A percentile compares a stretch with the other conserved stretches of the same genome.
Conservation (phyloP, 495 filamentous ascomycete genomes). For the Aspergillus indologenus region DNA sequence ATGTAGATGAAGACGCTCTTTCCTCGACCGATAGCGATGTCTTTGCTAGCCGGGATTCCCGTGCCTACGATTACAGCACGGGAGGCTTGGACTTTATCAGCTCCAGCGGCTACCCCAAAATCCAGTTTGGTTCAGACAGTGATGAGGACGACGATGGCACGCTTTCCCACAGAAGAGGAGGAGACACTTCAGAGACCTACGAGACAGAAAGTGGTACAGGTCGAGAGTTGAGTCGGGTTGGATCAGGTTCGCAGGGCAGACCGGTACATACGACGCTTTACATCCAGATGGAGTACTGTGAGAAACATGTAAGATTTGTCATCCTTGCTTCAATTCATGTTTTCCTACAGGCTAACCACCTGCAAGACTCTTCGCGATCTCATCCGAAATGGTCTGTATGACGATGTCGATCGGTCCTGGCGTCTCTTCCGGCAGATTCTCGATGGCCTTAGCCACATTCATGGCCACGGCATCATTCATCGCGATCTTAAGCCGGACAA, state of each 20-base stretch:
- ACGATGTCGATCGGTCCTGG: conserved; percentile 77
- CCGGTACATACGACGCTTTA: conserved; percentile 62
- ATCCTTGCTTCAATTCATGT: neutral
- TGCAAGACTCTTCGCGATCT: conserved; percentile 85
- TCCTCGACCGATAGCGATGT: conserved; percentile 54
- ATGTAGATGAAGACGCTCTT: conserved; percentile 55
- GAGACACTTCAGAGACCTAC: conserved; percentile 24
- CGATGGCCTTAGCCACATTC: conserved; percentile 87
- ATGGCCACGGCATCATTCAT: conserved; percentile 88
- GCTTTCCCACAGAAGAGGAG: conserved; percentile 25
- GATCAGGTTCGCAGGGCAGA: conserved; percentile 39
- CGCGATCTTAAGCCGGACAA: conserved; percentile 98
- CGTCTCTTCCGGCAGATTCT: conserved; percentile 86
- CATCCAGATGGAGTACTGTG: conserved; percentile 97
- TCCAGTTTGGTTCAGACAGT: conserved; percentile 74
- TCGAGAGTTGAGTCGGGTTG: conserved; percentile 31
- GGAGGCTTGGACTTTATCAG: conserved; percentile 92
- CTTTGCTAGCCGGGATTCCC: conserved; percentile 40
- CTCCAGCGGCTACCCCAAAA: conserved; percentile 73
- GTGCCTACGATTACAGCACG: conserved; percentile 68
- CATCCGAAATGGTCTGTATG: conserved; percentile 71
- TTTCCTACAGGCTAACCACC: conserved; percentile 3
- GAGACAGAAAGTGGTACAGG: conserved; percentile 28
- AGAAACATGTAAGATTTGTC: conserved; percentile 65
- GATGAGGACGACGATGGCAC: conserved; percentile 54